phyloP scores from a whole-genome alignment of 2,329 filamentous ascomycete species.

The Neonectria magnoliae region DNA sequence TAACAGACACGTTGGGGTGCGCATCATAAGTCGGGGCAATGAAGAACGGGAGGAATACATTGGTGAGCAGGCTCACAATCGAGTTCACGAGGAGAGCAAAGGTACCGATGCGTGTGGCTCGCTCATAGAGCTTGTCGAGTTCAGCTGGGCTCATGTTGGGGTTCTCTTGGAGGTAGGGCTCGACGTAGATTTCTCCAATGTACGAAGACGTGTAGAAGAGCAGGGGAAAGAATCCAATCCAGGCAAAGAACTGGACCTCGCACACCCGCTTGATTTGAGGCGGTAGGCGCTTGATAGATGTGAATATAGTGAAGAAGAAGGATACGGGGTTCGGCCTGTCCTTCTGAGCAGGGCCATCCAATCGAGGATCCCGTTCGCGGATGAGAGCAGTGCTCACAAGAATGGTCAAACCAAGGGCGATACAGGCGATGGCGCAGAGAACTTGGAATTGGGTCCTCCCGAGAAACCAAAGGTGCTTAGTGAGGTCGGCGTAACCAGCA shows the following conservation, averaged over 20 bases:
- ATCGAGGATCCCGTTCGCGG: conserved; percentile 81
- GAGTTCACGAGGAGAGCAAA: conserved; percentile 91
- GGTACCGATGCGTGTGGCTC: conserved; percentile 86
- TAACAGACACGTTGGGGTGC: conserved; percentile 44
- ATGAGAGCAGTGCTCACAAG: conserved; percentile 75
- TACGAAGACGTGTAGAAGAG: conserved; percentile 96
- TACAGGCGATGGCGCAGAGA: conserved; percentile 84
- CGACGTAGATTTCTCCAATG: conserved; percentile 90
- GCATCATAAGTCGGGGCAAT: conserved; percentile 81
- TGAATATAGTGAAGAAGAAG: conserved; percentile 83
- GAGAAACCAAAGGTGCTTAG: conserved; percentile 78
- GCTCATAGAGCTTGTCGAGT: conserved; percentile 82
- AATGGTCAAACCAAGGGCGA: conserved; percentile 76
- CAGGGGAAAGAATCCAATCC: conserved; percentile 96
- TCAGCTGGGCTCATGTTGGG: conserved; percentile 81
- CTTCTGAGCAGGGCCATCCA: conserved; percentile 70
- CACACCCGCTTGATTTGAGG: conserved; percentile 86
- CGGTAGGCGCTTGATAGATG: conserved; percentile 80
- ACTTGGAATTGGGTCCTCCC: conserved; percentile 93
- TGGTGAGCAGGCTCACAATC: conserved; percentile 82
- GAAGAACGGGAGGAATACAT: conserved; percentile 85
- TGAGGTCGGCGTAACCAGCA: conserved; percentile 84
- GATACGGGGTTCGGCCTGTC: conserved; percentile 73
- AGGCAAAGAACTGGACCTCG: conserved; percentile 83
- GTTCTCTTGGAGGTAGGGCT: conserved; percentile 80